Conservation (phyloP, 192 early-diverging fungal species). For the Paraglomus occultum region DNA sequence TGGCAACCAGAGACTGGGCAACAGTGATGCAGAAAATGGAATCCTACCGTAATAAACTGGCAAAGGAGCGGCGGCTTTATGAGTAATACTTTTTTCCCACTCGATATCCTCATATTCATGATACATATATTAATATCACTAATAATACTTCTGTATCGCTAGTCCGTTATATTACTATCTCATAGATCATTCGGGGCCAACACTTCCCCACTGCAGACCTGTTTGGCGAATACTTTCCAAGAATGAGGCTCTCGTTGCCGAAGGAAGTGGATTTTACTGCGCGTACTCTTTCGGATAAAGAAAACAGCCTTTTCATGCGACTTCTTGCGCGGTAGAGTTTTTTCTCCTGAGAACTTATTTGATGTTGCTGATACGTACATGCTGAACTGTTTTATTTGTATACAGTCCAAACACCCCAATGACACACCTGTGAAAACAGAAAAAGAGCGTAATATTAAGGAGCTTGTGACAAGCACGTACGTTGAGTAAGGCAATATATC, state of each 20-base stretch:
- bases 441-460: conserved; percentile 14
- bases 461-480: conserved; percentile 28
- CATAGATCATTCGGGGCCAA: conserved; percentile 12
- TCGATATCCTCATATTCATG: too few relatives aligned
- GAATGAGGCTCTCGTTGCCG: conserved; percentile 17
- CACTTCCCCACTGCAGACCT: conserved; percentile 5
- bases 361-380: conserved; percentile 15
- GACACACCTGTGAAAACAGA: conserved; percentile 3
- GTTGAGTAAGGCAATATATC: conserved; percentile 21
- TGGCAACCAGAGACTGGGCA: conserved; percentile 23
- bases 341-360: too few relatives aligned
- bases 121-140: too few relatives aligned
- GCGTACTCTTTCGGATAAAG: conserved; percentile 24
- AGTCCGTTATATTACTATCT: conserved; percentile 23
- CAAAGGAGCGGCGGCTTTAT: neutral
- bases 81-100: conserved; percentile 21
- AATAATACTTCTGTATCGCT: too few relatives aligned
- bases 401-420: conserved; percentile 12
- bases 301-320: conserved; percentile 21
- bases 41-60: conserved; percentile 5
- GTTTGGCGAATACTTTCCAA: conserved; percentile 20
- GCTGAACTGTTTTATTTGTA: conserved; percentile 28
- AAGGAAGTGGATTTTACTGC: conserved; percentile 22
- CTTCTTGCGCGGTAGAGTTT: conserved; percentile 21
- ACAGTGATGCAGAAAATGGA: conserved; percentile 17